A percentile compares a stretch with the other conserved stretches of the same genome.
Evolutionary conservation across 305 asterid genomes (phyloP).

Genomic region (Petunia hybrid): DNA sequence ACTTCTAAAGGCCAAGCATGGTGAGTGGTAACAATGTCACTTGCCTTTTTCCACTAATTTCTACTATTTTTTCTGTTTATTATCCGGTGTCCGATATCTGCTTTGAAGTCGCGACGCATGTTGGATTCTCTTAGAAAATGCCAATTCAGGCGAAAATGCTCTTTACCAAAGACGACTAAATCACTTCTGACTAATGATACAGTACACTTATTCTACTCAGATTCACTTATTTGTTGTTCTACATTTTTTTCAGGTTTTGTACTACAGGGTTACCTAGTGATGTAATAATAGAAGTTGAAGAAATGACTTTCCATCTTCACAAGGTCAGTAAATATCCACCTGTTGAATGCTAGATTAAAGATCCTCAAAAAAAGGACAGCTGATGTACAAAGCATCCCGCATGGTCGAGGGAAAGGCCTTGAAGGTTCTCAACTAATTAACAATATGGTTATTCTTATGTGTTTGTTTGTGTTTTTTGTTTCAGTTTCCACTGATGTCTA

Average conservation of each 20-base stretch:
- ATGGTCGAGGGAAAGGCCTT: too few species aligned
- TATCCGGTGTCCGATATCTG: too few species aligned
- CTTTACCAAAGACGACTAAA: too few species aligned
- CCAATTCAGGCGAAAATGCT: background rate
- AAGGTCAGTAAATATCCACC: conserved; percentile 38
- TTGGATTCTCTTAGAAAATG: background rate
- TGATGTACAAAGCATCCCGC: too few species aligned
- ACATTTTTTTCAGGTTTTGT: conserved; percentile 77
- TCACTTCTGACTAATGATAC: too few species aligned
- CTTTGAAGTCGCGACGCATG: too few species aligned
- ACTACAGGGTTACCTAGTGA: conserved; percentile 94
- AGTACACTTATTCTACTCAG: background rate
- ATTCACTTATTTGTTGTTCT: conserved; percentile 5
- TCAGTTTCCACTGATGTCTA: conserved; percentile 95
- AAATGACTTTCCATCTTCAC: conserved; percentile 94
- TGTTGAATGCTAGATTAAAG: background rate
- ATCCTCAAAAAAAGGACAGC: too few species aligned
- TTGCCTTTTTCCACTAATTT: background rate
- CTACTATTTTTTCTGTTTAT: too few species aligned
- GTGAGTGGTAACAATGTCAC: conserved; percentile 43
- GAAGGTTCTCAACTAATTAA: background rate
- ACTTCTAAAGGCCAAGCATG: conserved; percentile 92
- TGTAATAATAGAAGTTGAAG: conserved; percentile 75
- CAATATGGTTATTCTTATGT: background rate
- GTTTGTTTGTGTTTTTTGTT: conserved; percentile 5